A percentile compares a stretch with the other conserved stretches of the same genome.
These are phyloP conservation scores for Cocos nucifera DNA, from an alignment of 176 grass and related monocot species.

Conservation along the genomic window DNA sequence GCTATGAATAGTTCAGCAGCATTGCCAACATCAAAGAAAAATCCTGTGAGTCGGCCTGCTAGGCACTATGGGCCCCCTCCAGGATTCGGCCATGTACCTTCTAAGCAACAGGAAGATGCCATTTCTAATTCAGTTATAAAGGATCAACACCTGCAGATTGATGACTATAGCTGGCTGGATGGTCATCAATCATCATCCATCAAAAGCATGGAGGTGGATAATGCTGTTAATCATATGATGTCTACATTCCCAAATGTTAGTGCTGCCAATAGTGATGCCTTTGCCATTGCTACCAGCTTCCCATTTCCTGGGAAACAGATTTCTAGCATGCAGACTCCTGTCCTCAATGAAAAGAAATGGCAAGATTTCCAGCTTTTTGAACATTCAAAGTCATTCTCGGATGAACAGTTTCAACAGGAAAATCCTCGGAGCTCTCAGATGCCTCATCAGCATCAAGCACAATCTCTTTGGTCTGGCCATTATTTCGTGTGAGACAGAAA, in stretches of 20 bases:
- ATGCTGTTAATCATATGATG: constrained; percentile 26
- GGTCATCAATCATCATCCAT: constrained; percentile 33
- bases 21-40: constrained; percentile 42
- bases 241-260: constrained; percentile 25
- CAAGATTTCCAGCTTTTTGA: constrained; percentile 86
- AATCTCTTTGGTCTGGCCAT: constrained; percentile 48
- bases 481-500: constrained; percentile 66
- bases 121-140: constrained; percentile 25
- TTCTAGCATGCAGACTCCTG: constrained; percentile 22
- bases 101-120: constrained; percentile 47
- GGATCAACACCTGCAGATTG: constrained; percentile 29
- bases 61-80: constrained; percentile 76
- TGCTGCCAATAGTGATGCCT: constrained; percentile 29
- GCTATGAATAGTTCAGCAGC: constrained; percentile 32
- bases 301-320: constrained; percentile 47
- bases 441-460: constrained; percentile 43
- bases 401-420: constrained; percentile 32
- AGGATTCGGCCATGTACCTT: constrained; percentile 48
- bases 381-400: constrained; percentile 41
- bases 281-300: constrained; percentile 33
- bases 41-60: constrained; percentile 64
- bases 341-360: constrained; percentile 41
- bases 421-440: constrained; percentile 36
- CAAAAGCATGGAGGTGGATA: constrained; percentile 1
- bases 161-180: constrained; percentile 75